Evolutionary conservation across 495 filamentous ascomycete species (phyloP), one percentile per base, ranked within the genome.

Genomic region (Halenospora varia): DNA sequence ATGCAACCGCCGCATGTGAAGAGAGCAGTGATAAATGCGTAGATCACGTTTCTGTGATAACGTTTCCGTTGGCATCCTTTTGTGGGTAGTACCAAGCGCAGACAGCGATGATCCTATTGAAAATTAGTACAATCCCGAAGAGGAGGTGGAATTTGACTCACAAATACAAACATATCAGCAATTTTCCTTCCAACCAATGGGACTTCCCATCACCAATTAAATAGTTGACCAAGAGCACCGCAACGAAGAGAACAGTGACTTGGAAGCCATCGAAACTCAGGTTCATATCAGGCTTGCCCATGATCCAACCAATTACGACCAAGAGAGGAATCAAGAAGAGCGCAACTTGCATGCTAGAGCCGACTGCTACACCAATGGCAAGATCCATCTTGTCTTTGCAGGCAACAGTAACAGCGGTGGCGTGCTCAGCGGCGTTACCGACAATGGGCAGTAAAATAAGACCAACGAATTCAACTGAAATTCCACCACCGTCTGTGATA

Each of bases 351-450:
- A 95, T 92, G 59, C 83, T 88, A 23, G 86, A 89, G 51, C 90
- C 90, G 11, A 95, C 84, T 4, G 88, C 88, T 11, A 95, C 90
- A 23, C 89, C 89, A 58, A 93, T 92, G 10, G 88, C 83, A 17
- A 93, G 72, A 66, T 94, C 89, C 90, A 94, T 94, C 69, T 94
- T 95, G 69, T 93, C 90, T 76, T 94, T 95, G 68, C 83, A 77
- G 0, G 89, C 89, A 4, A 92, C 90, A 0, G 88, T 93, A 22
- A 95, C 88, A 19, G 90, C 89, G 1, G 90, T 94, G 19, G 88
- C 89, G 66, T 94, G 90, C 70, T 95, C 90, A 4, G 89, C 90
- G 3, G 89, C 90, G 66, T 95, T 94, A 42, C 90, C 90, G 25
- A 94, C 90, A 59, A 95, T 92, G n/a, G 90, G 90, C 2, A 94